Conservation (phyloP, 129 eudicot species). For the Centrapalus pauciflorus region DNA sequence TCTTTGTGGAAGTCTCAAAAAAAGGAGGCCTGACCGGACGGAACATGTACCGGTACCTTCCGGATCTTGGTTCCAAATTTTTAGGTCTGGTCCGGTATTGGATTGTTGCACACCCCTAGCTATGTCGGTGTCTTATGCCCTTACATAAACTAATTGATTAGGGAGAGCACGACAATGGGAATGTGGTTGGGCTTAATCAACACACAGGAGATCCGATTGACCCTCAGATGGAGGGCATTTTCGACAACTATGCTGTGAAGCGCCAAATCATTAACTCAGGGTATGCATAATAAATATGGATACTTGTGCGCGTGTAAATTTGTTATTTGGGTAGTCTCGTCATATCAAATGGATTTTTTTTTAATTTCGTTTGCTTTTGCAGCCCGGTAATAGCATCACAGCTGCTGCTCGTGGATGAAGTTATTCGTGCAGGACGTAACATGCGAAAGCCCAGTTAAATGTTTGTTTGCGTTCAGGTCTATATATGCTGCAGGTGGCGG, state of each 20-base stretch:
- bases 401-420: constrained; percentile 94
- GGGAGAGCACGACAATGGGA: constrained; percentile 96
- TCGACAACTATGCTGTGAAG: constrained; percentile 91
- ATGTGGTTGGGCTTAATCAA: constrained; percentile 83
- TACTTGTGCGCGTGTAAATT: neutral
- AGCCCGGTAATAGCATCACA: constrained; percentile 95
- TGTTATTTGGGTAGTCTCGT: neutral
- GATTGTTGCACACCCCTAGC: no score
- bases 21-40: no score
- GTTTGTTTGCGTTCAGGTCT: neutral
- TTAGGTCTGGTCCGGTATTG: no score
- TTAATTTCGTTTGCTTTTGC: constrained; percentile 6
- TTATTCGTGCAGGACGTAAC: constrained; percentile 97
- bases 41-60: no score
- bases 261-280: constrained; percentile 91
- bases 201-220: constrained; percentile 93
- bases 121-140: neutral
- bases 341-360: neutral
- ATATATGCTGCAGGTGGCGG: neutral
- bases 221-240: constrained; percentile 98
- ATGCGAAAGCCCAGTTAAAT: constrained; percentile 81
- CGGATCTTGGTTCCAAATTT: no score
- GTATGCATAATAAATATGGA: constrained; percentile 32
- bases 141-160: constrained; percentile 15
- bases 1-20: no score